These are phyloP conservation scores for Mycena crocata DNA, from an alignment of 768 basidiomycete species.

Conservation along the genomic window DNA sequence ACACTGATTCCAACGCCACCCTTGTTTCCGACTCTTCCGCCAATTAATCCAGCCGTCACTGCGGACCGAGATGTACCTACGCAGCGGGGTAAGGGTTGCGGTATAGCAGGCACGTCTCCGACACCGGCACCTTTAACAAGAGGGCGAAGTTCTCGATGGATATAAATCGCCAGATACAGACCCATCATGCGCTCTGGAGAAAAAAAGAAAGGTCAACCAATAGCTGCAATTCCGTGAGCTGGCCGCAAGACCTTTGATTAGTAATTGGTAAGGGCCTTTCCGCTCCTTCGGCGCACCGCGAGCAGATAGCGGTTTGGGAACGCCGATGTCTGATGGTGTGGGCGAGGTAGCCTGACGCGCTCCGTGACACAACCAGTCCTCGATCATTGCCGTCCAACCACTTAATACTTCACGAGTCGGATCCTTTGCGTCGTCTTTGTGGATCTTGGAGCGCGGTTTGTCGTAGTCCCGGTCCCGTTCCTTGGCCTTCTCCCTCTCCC, in stretches of 20 bases:
- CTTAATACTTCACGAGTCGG: conserved; percentile 42
- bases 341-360: conserved; percentile 51
- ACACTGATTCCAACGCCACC: conserved; percentile 92
- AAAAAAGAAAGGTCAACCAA: not conserved
- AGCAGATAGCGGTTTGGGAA: conserved; percentile 55
- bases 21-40: conserved; percentile 93
- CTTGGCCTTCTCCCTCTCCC: conserved; percentile 54
- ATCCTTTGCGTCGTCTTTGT: conserved; percentile 54
- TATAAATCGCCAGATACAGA: conserved; percentile 81
- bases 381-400: conserved; percentile 83
- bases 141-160: conserved; percentile 76
- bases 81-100: conserved; percentile 16
- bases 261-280: conserved; percentile 83
- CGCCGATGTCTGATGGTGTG: conserved; percentile 56
- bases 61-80: conserved; percentile 81
- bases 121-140: conserved; percentile 66
- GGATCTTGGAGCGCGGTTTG: conserved; percentile 42
- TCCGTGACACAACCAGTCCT: conserved; percentile 75
- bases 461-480: conserved; percentile 48
- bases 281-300: conserved; percentile 56
- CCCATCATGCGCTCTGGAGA: conserved; percentile 84
- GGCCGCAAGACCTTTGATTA: conserved; percentile 68
- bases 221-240: not conserved
- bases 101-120: not conserved
- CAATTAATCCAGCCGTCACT: conserved; percentile 91